These are phyloP conservation scores for Russula emetica DNA, from an alignment of 768 basidiomycete genomes.

Conservation along the genomic window DNA sequence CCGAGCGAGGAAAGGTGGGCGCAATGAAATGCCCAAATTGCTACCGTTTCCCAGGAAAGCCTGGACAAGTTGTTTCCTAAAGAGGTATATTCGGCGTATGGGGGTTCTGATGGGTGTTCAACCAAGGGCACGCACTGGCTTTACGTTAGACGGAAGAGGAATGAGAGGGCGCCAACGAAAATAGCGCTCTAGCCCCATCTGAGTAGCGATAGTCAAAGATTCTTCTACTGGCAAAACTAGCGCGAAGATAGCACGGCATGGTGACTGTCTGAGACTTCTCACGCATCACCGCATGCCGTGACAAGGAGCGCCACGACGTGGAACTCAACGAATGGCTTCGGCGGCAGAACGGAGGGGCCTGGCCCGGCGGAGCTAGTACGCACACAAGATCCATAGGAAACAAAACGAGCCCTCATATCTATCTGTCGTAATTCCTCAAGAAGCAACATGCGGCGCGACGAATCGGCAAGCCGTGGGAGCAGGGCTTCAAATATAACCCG, in stretches of 20 bases:
- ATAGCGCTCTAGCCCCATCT: constrained; percentile 26
- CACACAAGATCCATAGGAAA: constrained; percentile 3
- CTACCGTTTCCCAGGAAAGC: constrained; percentile 19
- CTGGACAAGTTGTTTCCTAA: constrained; percentile 21
- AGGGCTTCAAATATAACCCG: constrained; percentile 2
- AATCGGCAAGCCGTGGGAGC: constrained; percentile 20
- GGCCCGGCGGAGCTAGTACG: constrained; percentile 14
- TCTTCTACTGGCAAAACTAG: constrained; percentile 25
- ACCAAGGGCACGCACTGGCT: constrained; percentile 7
- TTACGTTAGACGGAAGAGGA: constrained; percentile 27
- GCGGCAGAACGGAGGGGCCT: constrained; percentile 13
- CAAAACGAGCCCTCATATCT: constrained; percentile 16
- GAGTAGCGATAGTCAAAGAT: constrained; percentile 23
- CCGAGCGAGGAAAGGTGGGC: constrained; percentile 8
- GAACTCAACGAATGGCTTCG: constrained; percentile 26
- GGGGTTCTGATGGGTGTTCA: constrained; percentile 29
- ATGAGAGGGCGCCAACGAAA: constrained; percentile 19
- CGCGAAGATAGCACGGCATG: constrained; percentile 24
- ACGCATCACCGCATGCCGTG: constrained; percentile 24
- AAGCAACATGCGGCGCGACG: constrained; percentile 11
- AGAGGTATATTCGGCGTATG: constrained; percentile 19
- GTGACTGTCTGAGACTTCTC: constrained; percentile 20
- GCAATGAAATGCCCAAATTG: constrained; percentile 16
- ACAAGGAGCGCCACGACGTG: constrained; percentile 25
- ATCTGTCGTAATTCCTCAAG: constrained; percentile 15